Evolutionary conservation across 106 monocot species (phyloP).

Genomic region (Amphibolis antarctica): DNA sequence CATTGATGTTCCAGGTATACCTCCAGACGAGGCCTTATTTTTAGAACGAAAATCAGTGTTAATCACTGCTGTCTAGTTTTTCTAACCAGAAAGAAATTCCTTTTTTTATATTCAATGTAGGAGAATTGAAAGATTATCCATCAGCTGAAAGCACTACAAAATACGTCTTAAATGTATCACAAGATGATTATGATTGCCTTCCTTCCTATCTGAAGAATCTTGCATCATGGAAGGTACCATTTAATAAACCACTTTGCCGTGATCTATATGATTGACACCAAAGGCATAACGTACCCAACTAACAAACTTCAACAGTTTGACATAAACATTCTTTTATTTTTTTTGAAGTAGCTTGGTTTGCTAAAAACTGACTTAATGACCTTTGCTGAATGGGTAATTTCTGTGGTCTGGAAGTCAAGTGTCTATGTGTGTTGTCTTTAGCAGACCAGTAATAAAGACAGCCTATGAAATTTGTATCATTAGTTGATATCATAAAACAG

Average conservation of each 20-base stretch:
- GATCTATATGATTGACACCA: neutral
- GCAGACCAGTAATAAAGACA: too few relatives aligned
- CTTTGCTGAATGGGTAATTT: too few relatives aligned
- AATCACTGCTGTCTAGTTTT: neutral
- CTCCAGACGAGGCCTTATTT: neutral
- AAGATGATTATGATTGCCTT: slow-evolving; percentile 61
- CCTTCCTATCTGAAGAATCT: slow-evolving; percentile 70
- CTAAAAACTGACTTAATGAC: too few relatives aligned
- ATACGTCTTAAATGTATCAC: slow-evolving; percentile 25
- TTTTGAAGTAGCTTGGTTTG: too few relatives aligned
- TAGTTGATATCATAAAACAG: too few relatives aligned
- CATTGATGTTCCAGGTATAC: neutral
- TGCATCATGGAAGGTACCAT: slow-evolving; percentile 71
- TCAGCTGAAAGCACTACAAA: slow-evolving; percentile 10
- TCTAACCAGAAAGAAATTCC: neutral
- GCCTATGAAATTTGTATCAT: too few relatives aligned
- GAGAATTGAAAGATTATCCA: neutral
- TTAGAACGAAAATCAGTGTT: neutral
- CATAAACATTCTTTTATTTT: too few relatives aligned
- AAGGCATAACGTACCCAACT: neutral
- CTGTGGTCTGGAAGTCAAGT: too few relatives aligned
- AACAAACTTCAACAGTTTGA: neutral
- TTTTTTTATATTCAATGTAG: neutral
- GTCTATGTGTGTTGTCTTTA: too few relatives aligned
- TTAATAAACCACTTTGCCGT: neutral